Base-by-base conservation (phyloP, 371 early-diverging fungal genomes). In the Sporodiniella umbellata region DNA sequence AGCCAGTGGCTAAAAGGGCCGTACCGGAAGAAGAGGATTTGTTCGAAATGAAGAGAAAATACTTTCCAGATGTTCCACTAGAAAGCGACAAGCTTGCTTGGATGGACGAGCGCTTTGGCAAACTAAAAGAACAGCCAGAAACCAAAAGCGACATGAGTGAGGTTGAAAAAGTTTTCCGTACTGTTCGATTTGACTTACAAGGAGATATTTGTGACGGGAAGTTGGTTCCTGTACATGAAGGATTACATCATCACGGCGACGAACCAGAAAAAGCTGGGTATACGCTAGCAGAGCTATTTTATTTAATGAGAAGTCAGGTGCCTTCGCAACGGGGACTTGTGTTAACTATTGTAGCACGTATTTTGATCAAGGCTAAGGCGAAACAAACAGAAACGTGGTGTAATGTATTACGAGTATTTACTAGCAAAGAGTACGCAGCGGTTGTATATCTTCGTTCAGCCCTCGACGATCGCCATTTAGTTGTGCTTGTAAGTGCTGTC, bases 211-310 rank as follows among this genome's bases (percentile, higher is more conserved):
- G 93, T 10, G 68, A 67, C 1, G 54, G 51, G 0, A 76, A 84
- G 10, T 28, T 10, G 1, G 61, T 86, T 2, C 87, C 92, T 2
- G 58, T 70, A 0, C 75, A 85, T 51, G 58, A 67, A 1, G 95
- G 91, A 2, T 70, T 95, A 4, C 92, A 94, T 68, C 95, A 95
- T 59, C 96, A 95, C 56, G 93, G 93, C 4, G 84, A 86, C 18
- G 83, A 89, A 22, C 91, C 95, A 3, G 84, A 84, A 2, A 75
- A 79, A 49, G 84, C 96, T 10, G 95, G 95, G 4, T 95, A 95
- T 66, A 91, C 94, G 0, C 59, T 94, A 1, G 80, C 84, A 0
- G 96, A 95, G 65, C 58, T 95, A 5, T 68, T 90, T 28, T 83
- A 89, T 56, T 71, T 95, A 26, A 75, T 83, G 22, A 85, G 91